phyloP scores from a whole-genome alignment of 331 rosid species.

The Phaseolus coccineus region DNA sequence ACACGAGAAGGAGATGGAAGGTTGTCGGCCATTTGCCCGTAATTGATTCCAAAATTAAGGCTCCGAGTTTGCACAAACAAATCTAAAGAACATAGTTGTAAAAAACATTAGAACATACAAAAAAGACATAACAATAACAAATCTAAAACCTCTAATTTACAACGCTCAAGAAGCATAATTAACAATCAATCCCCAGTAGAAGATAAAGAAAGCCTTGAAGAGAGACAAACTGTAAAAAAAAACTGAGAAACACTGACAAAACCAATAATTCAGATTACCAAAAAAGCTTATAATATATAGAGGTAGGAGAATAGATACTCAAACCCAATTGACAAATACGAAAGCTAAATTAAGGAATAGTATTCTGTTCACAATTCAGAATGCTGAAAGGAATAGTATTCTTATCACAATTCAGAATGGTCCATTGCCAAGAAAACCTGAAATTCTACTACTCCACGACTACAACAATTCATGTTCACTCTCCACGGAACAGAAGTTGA shows the following conservation, averaged over 20 bases:
- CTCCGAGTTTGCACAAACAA: constrained; percentile 50
- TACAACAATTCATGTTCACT: constrained; percentile 15
- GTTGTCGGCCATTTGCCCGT: constrained; percentile 89
- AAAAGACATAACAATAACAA: neutral
- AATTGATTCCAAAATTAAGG: constrained; percentile 77
- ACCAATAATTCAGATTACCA: constrained; percentile 4
- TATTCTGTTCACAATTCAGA: constrained; percentile 34
- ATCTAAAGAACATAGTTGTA: constrained; percentile 55
- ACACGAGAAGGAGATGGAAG: constrained; percentile 82
- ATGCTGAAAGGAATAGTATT: constrained; percentile 39
- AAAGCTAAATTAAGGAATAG: constrained; percentile 37
- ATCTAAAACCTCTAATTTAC: neutral
- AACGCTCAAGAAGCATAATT: neutral
- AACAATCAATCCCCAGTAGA: neutral
- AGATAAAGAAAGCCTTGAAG: neutral
- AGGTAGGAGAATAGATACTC: constrained; percentile 38
- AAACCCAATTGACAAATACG: constrained; percentile 16
- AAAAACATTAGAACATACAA: neutral
- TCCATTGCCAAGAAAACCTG: constrained; percentile 12
- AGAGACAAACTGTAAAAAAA: neutral
- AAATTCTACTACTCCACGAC: neutral
- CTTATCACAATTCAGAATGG: constrained; percentile 39
- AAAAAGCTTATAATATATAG: neutral
- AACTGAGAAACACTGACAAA: neutral
- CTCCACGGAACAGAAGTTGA: constrained; percentile 39